A percentile compares a stretch with the other conserved stretches of the same genome.
Conservation (phyloP, 225 moss, liverwort and hornwort species). For the Sphagnum tenellum region DNA sequence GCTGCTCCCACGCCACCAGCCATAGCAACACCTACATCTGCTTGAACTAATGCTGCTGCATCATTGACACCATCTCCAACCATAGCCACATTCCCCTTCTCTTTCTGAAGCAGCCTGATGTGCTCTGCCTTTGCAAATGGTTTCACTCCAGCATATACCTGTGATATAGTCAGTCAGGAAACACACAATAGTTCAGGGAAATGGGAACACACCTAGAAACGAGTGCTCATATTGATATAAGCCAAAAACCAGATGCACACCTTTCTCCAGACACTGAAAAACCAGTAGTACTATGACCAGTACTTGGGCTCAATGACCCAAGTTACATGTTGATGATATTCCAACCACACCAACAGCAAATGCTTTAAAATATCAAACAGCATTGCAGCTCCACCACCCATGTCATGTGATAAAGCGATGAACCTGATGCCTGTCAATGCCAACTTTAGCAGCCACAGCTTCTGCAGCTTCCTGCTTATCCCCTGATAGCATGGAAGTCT, state of each 20-base stretch:
- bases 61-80: slow-evolving; percentile 97
- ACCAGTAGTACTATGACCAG: no score
- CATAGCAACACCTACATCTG: slow-evolving; percentile 93
- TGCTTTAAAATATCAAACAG: no score
- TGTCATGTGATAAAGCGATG: slow-evolving; percentile 15
- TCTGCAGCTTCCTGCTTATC: slow-evolving; percentile 93
- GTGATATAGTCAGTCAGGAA: no score
- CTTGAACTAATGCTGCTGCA: slow-evolving; percentile 93
- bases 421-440: slow-evolving; percentile 51
- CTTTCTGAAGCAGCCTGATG: slow-evolving; percentile 50
- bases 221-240: background rate
- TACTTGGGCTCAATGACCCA: no score
- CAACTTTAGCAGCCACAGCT: slow-evolving; percentile 72
- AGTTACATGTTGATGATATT: no score
- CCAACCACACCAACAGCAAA: no score
- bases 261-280: no score
- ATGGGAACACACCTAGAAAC: no score
- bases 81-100: slow-evolving; percentile 68
- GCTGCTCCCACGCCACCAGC: slow-evolving; percentile 95
- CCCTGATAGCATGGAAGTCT: slow-evolving; percentile 74
- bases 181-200: no score
- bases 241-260: background rate
- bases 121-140: slow-evolving; percentile 84
- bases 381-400: background rate
- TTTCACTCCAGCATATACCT: slow-evolving; percentile 84